These are phyloP conservation scores for Myxozyma nipponensis DNA, from an alignment of 805 yeast genomes.

Conservation along the genomic window DNA sequence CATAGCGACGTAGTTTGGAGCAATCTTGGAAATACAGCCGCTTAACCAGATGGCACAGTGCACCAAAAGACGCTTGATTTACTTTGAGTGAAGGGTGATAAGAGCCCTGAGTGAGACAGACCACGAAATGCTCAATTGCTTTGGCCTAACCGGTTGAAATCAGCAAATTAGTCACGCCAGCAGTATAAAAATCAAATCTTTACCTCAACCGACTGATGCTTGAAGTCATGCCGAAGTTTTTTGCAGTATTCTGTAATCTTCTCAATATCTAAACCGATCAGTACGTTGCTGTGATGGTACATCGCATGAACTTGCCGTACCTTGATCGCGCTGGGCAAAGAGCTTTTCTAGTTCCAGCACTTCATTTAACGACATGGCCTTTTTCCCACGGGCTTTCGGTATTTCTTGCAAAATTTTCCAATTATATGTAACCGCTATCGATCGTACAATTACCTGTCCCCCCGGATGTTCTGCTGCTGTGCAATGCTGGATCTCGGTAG, in stretches of 20 bases:
- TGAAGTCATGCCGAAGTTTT: conserved; percentile 21
- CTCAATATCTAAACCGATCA: conserved; percentile 3
- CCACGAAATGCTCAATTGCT: conserved; percentile 18
- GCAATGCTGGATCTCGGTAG: too few species aligned
- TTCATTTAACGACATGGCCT: conserved; percentile 13
- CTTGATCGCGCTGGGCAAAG: conserved; percentile 8
- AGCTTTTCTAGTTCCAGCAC: conserved; percentile 5
- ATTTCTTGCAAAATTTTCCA: too few species aligned
- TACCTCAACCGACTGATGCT: conserved; percentile 26
- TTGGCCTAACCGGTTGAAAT: conserved; percentile 7
- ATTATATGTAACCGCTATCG: too few species aligned
- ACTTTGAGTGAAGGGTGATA: conserved; percentile 8
- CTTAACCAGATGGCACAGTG: conserved; percentile 46
- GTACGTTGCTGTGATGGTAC: background rate
- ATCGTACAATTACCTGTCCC: too few species aligned
- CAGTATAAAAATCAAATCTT: background rate
- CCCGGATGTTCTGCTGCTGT: too few species aligned
- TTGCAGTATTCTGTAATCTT: conserved; percentile 2
- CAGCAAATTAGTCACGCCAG: too few species aligned
- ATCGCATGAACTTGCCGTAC: too few species aligned
- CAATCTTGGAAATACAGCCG: conserved; percentile 43
- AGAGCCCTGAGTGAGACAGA: conserved; percentile 12
- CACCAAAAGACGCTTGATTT: conserved; percentile 38
- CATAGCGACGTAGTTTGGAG: conserved; percentile 34
- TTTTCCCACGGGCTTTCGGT: too few species aligned